phyloP scores from a whole-genome alignment of 805 yeast genomes.

The Lipomyces anomalus region DNA sequence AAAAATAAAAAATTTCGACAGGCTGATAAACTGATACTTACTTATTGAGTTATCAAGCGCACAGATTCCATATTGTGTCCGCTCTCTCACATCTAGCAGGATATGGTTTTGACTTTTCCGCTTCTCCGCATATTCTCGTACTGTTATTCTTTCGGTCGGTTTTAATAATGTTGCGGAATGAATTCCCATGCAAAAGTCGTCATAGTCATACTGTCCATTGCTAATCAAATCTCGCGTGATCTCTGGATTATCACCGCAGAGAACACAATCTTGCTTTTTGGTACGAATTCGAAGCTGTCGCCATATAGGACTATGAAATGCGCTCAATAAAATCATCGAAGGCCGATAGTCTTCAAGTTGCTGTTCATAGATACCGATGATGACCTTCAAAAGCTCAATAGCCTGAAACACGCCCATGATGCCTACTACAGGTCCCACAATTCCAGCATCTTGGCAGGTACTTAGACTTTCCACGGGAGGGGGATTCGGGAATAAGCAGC shows the following conservation, averaged over 20 bases:
- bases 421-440: constrained; percentile 94
- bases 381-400: constrained; percentile 71
- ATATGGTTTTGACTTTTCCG: constrained; percentile 27
- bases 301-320: constrained; percentile 49
- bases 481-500: constrained; percentile 88
- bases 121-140: constrained; percentile 34
- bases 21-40: constrained; percentile 25
- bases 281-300: constrained; percentile 77
- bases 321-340: constrained; percentile 56
- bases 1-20: background rate
- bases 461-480: constrained; percentile 80
- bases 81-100: constrained; percentile 74
- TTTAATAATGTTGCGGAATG: constrained; percentile 42
- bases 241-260: constrained; percentile 53
- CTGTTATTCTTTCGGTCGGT: constrained; percentile 44
- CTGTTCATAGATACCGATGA: constrained; percentile 43
- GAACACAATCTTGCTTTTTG: constrained; percentile 52
- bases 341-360: constrained; percentile 46
- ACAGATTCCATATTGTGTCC: constrained; percentile 66
- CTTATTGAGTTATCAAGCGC: constrained; percentile 42
- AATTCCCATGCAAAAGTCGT: constrained; percentile 65
- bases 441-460: constrained; percentile 90
- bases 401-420: constrained; percentile 86
- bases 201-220: constrained; percentile 52
- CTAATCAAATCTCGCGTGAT: constrained; percentile 47